Base-by-base conservation (phyloP, 169 alveolate genomes). In the Cryptosporidium felis region DNA sequence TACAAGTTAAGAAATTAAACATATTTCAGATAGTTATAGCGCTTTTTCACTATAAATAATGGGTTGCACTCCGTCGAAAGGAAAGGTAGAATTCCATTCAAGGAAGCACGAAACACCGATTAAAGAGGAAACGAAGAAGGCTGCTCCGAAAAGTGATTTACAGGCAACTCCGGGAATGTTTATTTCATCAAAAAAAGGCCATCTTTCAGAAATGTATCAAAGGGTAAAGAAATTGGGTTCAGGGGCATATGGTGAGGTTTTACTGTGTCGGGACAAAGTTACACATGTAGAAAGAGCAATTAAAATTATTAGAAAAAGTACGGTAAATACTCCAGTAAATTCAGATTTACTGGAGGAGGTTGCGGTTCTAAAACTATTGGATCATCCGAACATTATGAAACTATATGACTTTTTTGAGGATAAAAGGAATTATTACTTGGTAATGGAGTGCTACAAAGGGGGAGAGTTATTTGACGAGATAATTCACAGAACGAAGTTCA, bases 331-430 rank as follows among this genome's bases (percentile, higher is more conserved):
- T 5, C 65, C 82, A 18, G 5, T 80, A 30, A 41, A 80, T 47
- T 85, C 88, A 53, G 92, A 80, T 16, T 53, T 90, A 16, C 60
- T 80, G 53, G 93, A 91, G 61, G 99, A 96, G 88, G 94, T 96
- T n/a, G 93, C 94, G 34, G 88, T 94, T 44, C 82, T 97, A 58
- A 92, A 94, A 88, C 62, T 89, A 28, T 85, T 97, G 46, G 99
- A 97, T 82, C 99, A 97, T 90, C 99, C 99, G n/a, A 96, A 96
- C 90, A 96, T 97, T 26, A 93, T 96, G 42, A 94, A 94, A 67
- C 81, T 95, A 32, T 96, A 91, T 89, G 99, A 96, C 82, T 93
- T 94, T 80, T 96, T 94, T 91, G 95, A 93, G 60, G 97, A 95
- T 80, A 60, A 88, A 30, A 91, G 91, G 80, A 90, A 93, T 63